These are phyloP conservation scores for Daedaleopsis nitida DNA, from an alignment of 768 basidiomycete genomes.

Conservation along the genomic window DNA sequence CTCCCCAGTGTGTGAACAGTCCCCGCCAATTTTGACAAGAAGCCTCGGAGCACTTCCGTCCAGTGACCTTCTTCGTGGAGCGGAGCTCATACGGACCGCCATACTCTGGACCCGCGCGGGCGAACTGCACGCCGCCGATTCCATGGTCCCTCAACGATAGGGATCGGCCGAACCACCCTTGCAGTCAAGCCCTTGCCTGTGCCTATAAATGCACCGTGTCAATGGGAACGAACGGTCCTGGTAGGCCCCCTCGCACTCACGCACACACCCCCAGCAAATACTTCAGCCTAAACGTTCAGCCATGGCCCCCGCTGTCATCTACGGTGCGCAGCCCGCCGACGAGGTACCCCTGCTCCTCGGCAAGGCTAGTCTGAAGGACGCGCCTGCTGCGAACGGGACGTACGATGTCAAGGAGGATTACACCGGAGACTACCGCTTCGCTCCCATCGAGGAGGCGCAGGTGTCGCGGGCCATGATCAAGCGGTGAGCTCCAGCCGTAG, in stretches of 20 bases:
- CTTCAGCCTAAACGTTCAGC: constrained; percentile 1
- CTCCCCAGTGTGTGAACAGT: constrained; percentile 5
- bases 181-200: background rate
- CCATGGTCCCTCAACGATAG: background rate
- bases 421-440: constrained; percentile 65
- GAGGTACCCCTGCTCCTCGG: constrained; percentile 23
- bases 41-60: constrained; percentile 12
- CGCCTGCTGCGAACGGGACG: constrained; percentile 18
- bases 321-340: constrained; percentile 25
- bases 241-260: background rate
- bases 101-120: background rate
- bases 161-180: background rate
- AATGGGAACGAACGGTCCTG: background rate
- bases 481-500: constrained; percentile 38
- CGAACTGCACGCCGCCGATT: background rate
- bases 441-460: constrained; percentile 75
- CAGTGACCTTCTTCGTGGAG: constrained; percentile 11
- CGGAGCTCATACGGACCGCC: constrained; percentile 7
- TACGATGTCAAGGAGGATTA: constrained; percentile 54
- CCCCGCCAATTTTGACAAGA: constrained; percentile 10
- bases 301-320: constrained; percentile 44
- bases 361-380: constrained; percentile 25
- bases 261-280: background rate
- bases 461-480: constrained; percentile 79
- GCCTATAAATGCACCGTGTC: constrained; percentile 10